Percentiles rank a stretch among this genome's conserved stretches.
phyloP scores from a whole-genome alignment of 352 stramenopile genomes.

The Globisporangium solare region DNA sequence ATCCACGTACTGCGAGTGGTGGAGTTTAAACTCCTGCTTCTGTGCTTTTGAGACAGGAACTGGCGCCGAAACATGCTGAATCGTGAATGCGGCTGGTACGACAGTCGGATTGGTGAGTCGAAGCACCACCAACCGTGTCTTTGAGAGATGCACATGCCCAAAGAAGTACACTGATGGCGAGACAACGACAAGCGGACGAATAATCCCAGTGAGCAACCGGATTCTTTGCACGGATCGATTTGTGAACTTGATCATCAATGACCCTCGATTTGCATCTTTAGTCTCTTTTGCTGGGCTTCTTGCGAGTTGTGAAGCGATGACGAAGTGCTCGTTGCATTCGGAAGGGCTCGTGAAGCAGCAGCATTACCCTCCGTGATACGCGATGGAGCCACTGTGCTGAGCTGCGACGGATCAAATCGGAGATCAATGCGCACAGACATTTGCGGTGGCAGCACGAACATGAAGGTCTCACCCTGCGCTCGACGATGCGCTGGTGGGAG shows the following conservation, averaged over 20 bases:
- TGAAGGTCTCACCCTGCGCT: conserved; percentile 55
- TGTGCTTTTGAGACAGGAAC: conserved; percentile 52
- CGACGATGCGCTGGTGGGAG: conserved; percentile 50
- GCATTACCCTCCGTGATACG: background rate
- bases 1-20: conserved; percentile 52
- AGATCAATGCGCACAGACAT: conserved; percentile 70
- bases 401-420: conserved; percentile 36
- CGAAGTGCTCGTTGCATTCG: background rate
- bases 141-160: conserved; percentile 52
- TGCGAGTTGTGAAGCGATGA: conserved; percentile 3
- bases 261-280: conserved; percentile 30
- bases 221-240: conserved; percentile 64
- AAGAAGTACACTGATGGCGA: conserved; percentile 67
- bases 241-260: conserved; percentile 61
- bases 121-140: conserved; percentile 36
- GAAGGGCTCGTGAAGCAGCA: background rate
- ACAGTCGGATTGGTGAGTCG: conserved; percentile 58
- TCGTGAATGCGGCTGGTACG: conserved; percentile 45
- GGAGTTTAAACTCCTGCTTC: conserved; percentile 39
- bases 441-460: conserved; percentile 63
- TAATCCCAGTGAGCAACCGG: conserved; percentile 34
- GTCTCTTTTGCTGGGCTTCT: conserved; percentile 9
- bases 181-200: conserved; percentile 50
- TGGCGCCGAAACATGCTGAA: conserved; percentile 52
- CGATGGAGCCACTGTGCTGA: conserved; percentile 2